These are phyloP conservation scores for Desmodesmus armatus DNA, from an alignment of 139 green algal species.

Conservation along the genomic window DNA sequence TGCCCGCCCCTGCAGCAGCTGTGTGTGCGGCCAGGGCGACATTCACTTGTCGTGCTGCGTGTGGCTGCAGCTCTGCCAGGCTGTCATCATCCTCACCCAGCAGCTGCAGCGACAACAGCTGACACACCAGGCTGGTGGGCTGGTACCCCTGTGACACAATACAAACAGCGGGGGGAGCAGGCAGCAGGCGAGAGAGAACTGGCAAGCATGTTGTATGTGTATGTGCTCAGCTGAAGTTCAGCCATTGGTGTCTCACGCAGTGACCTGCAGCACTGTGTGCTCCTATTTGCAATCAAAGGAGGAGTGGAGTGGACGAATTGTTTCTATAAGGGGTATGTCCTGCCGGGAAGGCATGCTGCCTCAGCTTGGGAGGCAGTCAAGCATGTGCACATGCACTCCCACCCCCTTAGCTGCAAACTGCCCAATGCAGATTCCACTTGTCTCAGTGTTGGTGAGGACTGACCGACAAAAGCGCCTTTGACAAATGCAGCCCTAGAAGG, in stretches of 20 bases:
- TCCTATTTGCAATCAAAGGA: neutral
- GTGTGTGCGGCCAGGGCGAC: neutral
- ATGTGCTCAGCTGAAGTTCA: neutral
- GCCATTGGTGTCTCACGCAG: neutral
- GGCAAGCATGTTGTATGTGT: neutral
- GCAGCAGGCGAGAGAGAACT: neutral
- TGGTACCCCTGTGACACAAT: neutral
- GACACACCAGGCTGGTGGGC: neutral
- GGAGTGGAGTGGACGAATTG: neutral
- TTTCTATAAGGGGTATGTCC: neutral
- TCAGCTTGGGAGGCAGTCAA: too few species aligned
- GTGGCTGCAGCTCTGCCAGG: conserved; percentile 15
- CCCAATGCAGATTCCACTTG: too few species aligned
- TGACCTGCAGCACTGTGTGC: neutral
- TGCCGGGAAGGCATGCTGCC: too few species aligned
- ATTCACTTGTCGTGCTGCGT: neutral
- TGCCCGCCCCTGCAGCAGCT: neutral
- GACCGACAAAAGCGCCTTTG: neutral
- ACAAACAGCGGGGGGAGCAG: neutral
- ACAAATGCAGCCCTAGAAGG: neutral
- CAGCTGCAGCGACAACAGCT: conserved; percentile 10
- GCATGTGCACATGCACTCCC: too few species aligned
- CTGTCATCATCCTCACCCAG: neutral
- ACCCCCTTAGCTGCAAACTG: too few species aligned
- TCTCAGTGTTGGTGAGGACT: neutral